These are phyloP conservation scores for Amylostereum areolatum DNA, from an alignment of 1,284 basidiomycete genomes.

Conservation along the genomic window DNA sequence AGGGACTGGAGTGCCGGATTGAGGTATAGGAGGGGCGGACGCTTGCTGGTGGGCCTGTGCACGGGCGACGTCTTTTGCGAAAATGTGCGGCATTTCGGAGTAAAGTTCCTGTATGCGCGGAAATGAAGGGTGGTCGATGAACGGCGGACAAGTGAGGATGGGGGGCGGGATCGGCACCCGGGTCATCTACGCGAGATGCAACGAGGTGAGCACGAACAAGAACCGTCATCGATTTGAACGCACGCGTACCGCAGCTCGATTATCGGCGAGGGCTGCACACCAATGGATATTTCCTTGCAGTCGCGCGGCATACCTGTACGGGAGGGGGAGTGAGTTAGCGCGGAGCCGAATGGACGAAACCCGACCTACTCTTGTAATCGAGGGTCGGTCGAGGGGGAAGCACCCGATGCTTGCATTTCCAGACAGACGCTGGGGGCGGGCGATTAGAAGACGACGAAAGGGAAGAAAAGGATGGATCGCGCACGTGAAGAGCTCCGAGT, in stretches of 20 bases:
- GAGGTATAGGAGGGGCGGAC: neutral
- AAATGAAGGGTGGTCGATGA: constrained; percentile 42
- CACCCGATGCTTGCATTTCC: constrained; percentile 46
- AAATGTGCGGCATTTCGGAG: constrained; percentile 49
- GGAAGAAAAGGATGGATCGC: constrained; percentile 11
- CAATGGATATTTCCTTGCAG: constrained; percentile 63
- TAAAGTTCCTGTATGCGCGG: constrained; percentile 61
- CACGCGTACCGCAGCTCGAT: constrained; percentile 37
- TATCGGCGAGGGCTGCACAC: constrained; percentile 59
- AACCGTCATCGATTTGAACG: neutral
- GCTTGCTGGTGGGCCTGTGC: constrained; percentile 25
- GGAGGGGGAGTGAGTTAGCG: constrained; percentile 8
- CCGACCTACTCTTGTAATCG: constrained; percentile 51
- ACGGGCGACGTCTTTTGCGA: constrained; percentile 58
- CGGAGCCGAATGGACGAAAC: constrained; percentile 9
- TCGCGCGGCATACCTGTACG: constrained; percentile 44
- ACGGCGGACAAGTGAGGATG: constrained; percentile 48
- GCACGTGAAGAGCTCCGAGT: constrained; percentile 60
- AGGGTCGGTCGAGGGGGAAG: constrained; percentile 40
- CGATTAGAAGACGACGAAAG: constrained; percentile 2
- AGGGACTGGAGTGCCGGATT: constrained; percentile 9
- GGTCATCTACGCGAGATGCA: constrained; percentile 10
- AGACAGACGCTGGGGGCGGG: constrained; percentile 39
- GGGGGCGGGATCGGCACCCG: constrained; percentile 35
- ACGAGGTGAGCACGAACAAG: neutral